Percentiles rank a stretch among this genome's conserved stretches.
Conservation (phyloP, 2,329 filamentous ascomycete species). For the Verticillium albo-atrum region DNA sequence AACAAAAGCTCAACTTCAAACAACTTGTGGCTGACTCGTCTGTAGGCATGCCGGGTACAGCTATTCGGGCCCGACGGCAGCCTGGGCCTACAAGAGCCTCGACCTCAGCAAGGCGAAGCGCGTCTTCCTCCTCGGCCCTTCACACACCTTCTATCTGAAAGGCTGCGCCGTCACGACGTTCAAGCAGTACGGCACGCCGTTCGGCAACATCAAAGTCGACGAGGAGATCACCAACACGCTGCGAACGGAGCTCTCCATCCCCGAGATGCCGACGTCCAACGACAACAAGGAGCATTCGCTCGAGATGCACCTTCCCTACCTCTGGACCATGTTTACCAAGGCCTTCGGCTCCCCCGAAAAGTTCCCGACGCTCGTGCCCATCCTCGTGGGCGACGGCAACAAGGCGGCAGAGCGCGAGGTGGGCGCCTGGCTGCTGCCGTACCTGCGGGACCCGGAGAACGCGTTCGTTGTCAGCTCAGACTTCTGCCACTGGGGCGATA, state of each 20-base stretch:
- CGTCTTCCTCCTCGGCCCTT: conserved; percentile 88
- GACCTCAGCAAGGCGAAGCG: conserved; percentile 80
- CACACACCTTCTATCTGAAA: conserved; percentile 77
- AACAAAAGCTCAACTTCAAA: too few relatives aligned
- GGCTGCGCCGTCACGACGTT: conserved; percentile 75
- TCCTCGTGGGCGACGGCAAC: conserved; percentile 77
- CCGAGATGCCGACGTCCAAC: conserved; percentile 57
- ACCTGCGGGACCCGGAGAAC: conserved; percentile 69
- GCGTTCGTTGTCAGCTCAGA: conserved; percentile 90
- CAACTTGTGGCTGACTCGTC: conserved; percentile 11
- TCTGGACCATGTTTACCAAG: conserved; percentile 68
- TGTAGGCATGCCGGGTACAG: conserved; percentile 85
- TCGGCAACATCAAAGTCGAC: conserved; percentile 68
- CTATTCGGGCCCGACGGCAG: conserved; percentile 88
- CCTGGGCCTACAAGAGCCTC: conserved; percentile 88
- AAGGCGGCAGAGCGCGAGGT: conserved; percentile 60
- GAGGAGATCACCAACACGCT: conserved; percentile 46
- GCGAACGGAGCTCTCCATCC: conserved; percentile 27
- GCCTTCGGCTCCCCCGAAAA: conserved; percentile 43
- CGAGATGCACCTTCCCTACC: conserved; percentile 94
- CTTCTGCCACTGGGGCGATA: conserved; percentile 91
- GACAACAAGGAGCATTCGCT: conserved; percentile 89
- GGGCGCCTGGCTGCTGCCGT: conserved; percentile 70
- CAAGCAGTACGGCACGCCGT: conserved; percentile 66
- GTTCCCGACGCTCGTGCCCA: conserved; percentile 75